Percentiles rank a stretch among this genome's conserved stretches.
These are phyloP conservation scores for Ophiostoma australiae DNA, from an alignment of 2,329 filamentous ascomycete species.

Conservation along the genomic window DNA sequence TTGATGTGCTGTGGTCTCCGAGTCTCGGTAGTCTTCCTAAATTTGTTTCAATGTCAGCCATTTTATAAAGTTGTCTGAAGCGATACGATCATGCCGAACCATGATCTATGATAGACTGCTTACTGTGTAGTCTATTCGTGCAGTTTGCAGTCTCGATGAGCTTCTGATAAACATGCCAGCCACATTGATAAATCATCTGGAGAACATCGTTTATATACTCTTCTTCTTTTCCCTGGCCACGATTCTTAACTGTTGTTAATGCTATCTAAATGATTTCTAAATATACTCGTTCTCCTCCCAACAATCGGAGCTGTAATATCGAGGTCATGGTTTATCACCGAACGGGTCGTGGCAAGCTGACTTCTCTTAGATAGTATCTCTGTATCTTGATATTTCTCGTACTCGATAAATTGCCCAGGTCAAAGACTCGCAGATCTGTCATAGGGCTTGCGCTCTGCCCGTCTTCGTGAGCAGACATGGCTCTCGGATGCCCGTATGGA, in stretches of 20 bases:
- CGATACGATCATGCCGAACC: neutral
- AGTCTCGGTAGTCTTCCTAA: no score
- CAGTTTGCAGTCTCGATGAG: neutral
- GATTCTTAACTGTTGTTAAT: neutral
- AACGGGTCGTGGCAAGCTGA: constrained; percentile 18
- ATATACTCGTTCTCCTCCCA: neutral
- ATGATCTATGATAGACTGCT: neutral
- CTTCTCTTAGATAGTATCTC: neutral
- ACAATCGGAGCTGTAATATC: constrained; percentile 2
- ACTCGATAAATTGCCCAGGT: neutral
- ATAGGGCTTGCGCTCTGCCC: neutral
- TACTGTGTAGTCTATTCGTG: neutral
- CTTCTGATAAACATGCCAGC: neutral
- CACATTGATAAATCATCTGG: neutral
- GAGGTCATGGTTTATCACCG: constrained; percentile 17
- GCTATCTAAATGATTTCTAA: neutral
- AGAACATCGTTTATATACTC: neutral
- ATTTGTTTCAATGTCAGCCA: neutral
- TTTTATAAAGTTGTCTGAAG: neutral
- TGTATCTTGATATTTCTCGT: neutral
- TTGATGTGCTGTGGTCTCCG: neutral
- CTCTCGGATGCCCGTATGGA: neutral
- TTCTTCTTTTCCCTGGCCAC: neutral
- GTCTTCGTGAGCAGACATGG: neutral
- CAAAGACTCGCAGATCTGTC: neutral